Base-by-base conservation (phyloP, 345 rosid genomes). In the Odontarrhena argentea region DNA sequence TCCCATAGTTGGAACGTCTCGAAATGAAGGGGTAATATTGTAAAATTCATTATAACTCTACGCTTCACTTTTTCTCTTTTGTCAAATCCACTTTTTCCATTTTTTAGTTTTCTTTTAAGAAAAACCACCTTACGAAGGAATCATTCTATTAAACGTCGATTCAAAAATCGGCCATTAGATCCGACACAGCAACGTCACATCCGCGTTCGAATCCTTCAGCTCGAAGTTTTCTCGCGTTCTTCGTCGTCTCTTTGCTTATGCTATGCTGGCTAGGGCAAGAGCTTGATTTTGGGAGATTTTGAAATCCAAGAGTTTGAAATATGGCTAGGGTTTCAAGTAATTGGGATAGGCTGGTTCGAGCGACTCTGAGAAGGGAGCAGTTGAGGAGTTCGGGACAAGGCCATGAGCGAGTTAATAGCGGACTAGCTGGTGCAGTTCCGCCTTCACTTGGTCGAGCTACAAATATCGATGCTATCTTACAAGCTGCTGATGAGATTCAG, bases 401-500 rank as follows among this genome's bases (percentile, higher is more conserved):
- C 26, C 91, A 79, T 66, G 86, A 52, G 67, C 80, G 87, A 41
- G 77, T 73, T 46, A 71, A 78, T 9, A 81, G 88, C 49, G 93
- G 97, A 60, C 89, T 94, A 41, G 96, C 91, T 8, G 92, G 91
- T 15, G 87, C 89, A 3, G 91, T 91, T 43, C 97, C 98, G 14
- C 81, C 88, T 3, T 94, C 99, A 22, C 96, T 94, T 3, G 91
- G 80, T n/a, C 86, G 89, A 59, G 69, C 94, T 68, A 83, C 95
- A 28, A 91, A 87, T 67, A 88, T 94, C 74, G 97, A 94, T 24
- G 88, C 85, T 25, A 91, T 94, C 68, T 74, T 94, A 58, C 97
- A 91, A 74, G 90, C 93, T 12, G 99, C 99, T 7, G 97, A 94
- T 47, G 99, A 91, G 83, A 91, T 94, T 81, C 96, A 91, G 67